phyloP scores from a whole-genome alignment of 2,329 filamentous ascomycete genomes.

The Ophiostoma himal-ulmi region DNA sequence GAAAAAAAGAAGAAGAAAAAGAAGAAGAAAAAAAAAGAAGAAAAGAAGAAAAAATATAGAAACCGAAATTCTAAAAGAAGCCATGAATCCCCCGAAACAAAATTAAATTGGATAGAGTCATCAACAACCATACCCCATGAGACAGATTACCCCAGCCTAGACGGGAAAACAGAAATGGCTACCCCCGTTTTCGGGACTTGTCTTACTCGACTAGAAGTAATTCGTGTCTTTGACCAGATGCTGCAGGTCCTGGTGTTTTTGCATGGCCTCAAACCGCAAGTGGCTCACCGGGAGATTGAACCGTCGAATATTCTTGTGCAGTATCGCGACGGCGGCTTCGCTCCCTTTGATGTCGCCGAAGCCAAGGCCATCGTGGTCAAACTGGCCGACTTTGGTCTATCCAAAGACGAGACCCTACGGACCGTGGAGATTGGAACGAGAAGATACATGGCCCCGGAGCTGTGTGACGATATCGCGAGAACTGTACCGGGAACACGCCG shows the following conservation, averaged over 20 bases:
- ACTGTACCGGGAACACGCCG: not conserved
- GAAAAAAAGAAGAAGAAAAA: not conserved
- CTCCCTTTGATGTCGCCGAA: not conserved
- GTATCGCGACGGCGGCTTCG: not conserved
- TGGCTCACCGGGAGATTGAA: not conserved
- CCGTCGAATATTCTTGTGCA: not conserved
- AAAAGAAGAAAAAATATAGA: not conserved
- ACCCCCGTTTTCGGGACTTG: not conserved
- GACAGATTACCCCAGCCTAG: not conserved
- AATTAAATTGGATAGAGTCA: not conserved
- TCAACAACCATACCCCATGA: not conserved
- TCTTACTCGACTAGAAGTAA: not conserved
- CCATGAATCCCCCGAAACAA: not conserved
- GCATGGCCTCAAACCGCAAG: not conserved
- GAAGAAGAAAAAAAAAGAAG: not conserved
- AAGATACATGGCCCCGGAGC: not conserved
- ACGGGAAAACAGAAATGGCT: not conserved
- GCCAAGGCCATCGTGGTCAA: not conserved
- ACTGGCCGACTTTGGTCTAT: not conserved
- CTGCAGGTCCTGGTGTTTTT: not conserved
- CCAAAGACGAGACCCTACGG: conserved; percentile 2
- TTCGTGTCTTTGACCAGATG: not conserved
- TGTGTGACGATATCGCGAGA: not conserved
- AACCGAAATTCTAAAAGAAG: not conserved
- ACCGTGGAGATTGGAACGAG: not conserved